Evolutionary conservation across 345 rosid species (phyloP).

Genomic region (Streptanthus diversifolius): DNA sequence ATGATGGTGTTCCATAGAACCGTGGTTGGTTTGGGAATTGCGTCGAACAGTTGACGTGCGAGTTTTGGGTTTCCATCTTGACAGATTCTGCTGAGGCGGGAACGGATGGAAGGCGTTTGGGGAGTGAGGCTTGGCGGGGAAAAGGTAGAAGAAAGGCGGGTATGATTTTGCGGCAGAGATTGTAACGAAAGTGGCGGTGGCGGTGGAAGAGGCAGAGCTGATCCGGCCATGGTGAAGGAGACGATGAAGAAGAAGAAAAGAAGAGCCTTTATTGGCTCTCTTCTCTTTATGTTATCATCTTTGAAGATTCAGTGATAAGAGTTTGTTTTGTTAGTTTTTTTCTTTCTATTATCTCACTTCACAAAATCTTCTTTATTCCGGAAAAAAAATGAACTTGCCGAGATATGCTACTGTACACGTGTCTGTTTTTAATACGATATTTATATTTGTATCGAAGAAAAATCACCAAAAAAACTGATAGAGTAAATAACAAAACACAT

Average conservation of each 20-base stretch:
- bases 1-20: conserved; percentile 85
- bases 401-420: background rate
- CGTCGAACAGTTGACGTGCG: conserved; percentile 82
- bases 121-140: conserved; percentile 38
- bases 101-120: conserved; percentile 68
- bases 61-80: conserved; percentile 72
- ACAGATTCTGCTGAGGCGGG: conserved; percentile 74
- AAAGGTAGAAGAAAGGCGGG: conserved; percentile 28
- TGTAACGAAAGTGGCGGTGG: conserved; percentile 27
- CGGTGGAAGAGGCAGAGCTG: conserved; percentile 43
- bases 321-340: conserved; percentile 17
- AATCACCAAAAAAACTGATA: too few species aligned
- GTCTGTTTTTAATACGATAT: background rate
- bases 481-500: too few species aligned
- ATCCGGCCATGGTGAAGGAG: conserved; percentile 38
- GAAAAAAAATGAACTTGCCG: background rate
- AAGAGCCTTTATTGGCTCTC: conserved; percentile 13
- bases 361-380: too few species aligned
- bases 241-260: conserved; percentile 12
- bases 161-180: conserved; percentile 16
- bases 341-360: background rate
- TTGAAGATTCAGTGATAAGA: conserved; percentile 16
- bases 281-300: conserved; percentile 25
- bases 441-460: background rate
- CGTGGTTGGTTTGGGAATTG: conserved; percentile 70